Base-by-base conservation (phyloP, 1,284 basidiomycete species). In the Mycosarcoma mackinlayi region DNA sequence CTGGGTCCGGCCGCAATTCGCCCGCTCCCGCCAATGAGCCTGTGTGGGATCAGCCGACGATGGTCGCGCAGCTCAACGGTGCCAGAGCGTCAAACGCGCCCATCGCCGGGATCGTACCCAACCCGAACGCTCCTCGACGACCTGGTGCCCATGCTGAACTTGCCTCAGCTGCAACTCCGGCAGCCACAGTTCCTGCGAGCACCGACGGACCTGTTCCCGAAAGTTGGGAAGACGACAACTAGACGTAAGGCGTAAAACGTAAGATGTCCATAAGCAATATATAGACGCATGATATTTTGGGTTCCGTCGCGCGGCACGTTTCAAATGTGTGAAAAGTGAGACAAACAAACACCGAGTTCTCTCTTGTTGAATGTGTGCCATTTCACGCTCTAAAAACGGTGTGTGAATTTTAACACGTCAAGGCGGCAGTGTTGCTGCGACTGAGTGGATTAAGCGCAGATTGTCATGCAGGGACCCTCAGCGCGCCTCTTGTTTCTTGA, bases 181-280 rank as follows among this genome's bases (percentile, higher is more conserved):
- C 38, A 1, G 38, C 38, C n/a, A 30, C 40, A 23, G 45, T 23
- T 33, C 5, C 48, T 16, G 19, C 19, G 19, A 3, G 45, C 6
- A 18, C 30, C 9, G 42, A 55, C 23, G 55, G 34, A 11, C 60
- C 48, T 19, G 57, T 70, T 5, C 67, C 67, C 0, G 67, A 70
- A 42, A 64, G 57, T 47, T 70, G 67, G 67, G 67, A 70, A 23
- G 67, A 70, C 31, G 67, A 61, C 10, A 49, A 45, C 9, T 60
- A 45, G 27, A 27, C 5, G 9, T 14, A 4, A n/a, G 6, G 9
- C 9, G n/a, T 14, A 13, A 19, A n/a, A n/a, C n/a, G n/a, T n/a
- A n/a, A n/a, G n/a, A n/a, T n/a, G n/a, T n/a, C n/a, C n/a, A n/a
- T n/a, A n/a, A n/a, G n/a, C 46, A 48, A 48, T 37, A 46, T 30